Evolutionary conservation across 305 asterid species (phyloP), one percentile per base, ranked within the genome.

Genomic region (Nicotiana rustica): DNA sequence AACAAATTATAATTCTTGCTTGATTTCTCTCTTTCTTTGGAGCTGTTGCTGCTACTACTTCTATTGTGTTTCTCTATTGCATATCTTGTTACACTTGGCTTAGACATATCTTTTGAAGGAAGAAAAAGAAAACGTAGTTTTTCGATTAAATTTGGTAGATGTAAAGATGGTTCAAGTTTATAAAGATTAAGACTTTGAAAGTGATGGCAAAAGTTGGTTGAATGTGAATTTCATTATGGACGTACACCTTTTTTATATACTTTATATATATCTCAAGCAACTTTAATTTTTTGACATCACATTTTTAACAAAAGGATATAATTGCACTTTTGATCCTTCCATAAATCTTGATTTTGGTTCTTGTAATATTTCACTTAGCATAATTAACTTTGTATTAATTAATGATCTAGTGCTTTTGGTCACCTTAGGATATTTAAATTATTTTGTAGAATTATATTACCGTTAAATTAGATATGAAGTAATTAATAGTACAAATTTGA

Each of bases 31-130:
- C 91, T 88, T 33, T 33, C 35, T 33, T 71, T 84, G 6, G n/a
- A 10, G 4, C 56, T 47, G 0, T 3, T 36, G 0, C 44, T 7
- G 0, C 49, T 41, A 8, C 12, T 38, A 6, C 47, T 38, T 0
- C 44, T 38, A 1, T 1, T 41, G 85, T 56, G 82, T 84, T 89
- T 92, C 85, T 89, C 92, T 80, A 88, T 52, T 67, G 67, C 71
- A 15, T 84, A 85, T 52, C 65, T 52, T 84, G 83, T 93, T 61
- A 31, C 55, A 73, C 78, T 86, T 82, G 83, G 86, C 86, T 88
- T 93, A 67, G 94, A 91, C 94, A 92, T 91, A 4, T 76, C 81
- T 59, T 77, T 77, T 56, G 61, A 66, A 85, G 12, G 67, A 84
- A 60, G 17, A 15, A 17, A 1, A 2, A 6, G 29, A 19, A 0